phyloP scores from a whole-genome alignment of 1,284 basidiomycete species.

The Ganoderma lucidum region DNA sequence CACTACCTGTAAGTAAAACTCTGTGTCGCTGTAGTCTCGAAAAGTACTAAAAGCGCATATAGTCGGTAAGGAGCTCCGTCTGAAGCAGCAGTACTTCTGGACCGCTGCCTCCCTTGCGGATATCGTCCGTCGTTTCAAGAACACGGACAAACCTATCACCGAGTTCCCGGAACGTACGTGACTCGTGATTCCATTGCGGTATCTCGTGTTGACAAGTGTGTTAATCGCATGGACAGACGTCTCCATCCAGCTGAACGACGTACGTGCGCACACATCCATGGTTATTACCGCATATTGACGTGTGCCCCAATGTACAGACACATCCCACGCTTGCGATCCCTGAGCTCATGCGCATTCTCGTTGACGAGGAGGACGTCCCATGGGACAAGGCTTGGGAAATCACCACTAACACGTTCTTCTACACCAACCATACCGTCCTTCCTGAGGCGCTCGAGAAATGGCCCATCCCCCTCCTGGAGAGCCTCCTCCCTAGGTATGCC shows the following conservation, averaged over 20 bases:
- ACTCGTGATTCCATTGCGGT: neutral
- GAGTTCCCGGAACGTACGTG: constrained; percentile 82
- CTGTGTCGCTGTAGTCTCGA: neutral
- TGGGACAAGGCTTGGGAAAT: constrained; percentile 90
- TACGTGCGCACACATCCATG: constrained; percentile 42
- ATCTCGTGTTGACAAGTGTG: neutral
- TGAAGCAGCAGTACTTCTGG: constrained; percentile 97
- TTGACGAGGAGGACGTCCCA: constrained; percentile 88
- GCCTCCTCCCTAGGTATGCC: constrained; percentile 70
- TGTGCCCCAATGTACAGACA: constrained; percentile 59
- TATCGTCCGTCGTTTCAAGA: constrained; percentile 86
- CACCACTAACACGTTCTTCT: constrained; percentile 89
- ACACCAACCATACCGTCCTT: constrained; percentile 91
- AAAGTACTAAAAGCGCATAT: constrained; percentile 7
- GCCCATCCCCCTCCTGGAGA: constrained; percentile 84
- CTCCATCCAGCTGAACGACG: constrained; percentile 91
- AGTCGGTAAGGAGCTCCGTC: constrained; percentile 90
- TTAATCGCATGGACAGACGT: constrained; percentile 57
- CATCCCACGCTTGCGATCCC: constrained; percentile 94
- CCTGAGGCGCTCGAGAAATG: constrained; percentile 88
- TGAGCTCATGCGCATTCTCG: constrained; percentile 90
- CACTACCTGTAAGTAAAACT: constrained; percentile 61
- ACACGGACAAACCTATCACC: constrained; percentile 75
- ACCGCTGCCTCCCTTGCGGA: constrained; percentile 87
- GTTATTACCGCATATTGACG: neutral